Evolutionary conservation across 768 basidiomycete genomes (phyloP), one percentile per base, ranked within the genome.

Genomic region (Russula griseocarnosa): DNA sequence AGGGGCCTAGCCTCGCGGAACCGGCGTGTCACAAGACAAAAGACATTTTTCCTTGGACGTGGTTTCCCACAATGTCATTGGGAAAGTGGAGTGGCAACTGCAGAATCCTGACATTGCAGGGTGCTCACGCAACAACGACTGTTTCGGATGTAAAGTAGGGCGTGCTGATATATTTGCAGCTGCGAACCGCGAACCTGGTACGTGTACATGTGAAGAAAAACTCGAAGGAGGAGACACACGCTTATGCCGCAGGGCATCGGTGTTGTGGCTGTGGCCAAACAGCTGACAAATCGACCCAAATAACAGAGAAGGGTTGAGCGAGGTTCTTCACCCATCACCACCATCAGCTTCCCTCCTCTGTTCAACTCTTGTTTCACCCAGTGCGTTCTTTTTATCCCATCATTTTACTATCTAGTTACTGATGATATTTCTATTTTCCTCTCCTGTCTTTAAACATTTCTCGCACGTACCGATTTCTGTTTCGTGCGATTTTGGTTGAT

Each of bases 401-500:
- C 20, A 4, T 42, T 47, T 0, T 46, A 55, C 61, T 63, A 61
- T 67, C 66, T 40, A 49, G 13, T 32, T 22, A 28, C 55, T 66
- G 13, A 52, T 22, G 2, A 32, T 53, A 3, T 24, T 13, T 20
- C 28, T 22, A 50, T 18, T 14, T 44, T 9, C 32, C 55, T 55
- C 34, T 54, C 38, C 3, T 59, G 1, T 49, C 50, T 18, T 40
- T 46, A 32, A 18, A 18, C 36, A 40, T 49, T 11, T 57, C 20
- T 60, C 38, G 50, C 68, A 50, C 22, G 52, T 55, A 53, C 50
- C 28, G 62, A 28, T 66, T 44, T 59, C 62, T 56, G 53, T 71
- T 67, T 50, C 56, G 26, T 32, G 68, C 74, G 76, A 80, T 79
- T 72, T 63, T 66, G 68, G 67, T 69, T 72, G 79, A 80, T 80